Evolutionary conservation across 129 eudicot genomes (phyloP), one percentile per base, ranked within the genome.

Genomic region (Oenanthe sinensis): DNA sequence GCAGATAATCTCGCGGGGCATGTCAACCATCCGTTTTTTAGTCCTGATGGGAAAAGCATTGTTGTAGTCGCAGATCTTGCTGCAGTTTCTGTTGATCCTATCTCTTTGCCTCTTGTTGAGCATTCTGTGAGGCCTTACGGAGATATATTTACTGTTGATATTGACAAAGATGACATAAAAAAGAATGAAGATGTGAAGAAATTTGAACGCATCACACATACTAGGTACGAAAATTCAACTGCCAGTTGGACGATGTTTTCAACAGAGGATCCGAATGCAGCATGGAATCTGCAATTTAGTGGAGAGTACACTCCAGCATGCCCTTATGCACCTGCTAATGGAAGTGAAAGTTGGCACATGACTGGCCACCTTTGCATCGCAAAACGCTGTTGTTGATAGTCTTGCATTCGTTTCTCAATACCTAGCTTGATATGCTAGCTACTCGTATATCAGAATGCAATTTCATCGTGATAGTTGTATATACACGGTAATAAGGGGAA

Each of bases 181-280:
- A 30, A 65, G 0, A 65, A 65, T 30, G 40, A 69, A 37, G 6
- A 69, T 69, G 24, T 36, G 2, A 36, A 69, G 74, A 13, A 69
- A 0, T 69, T 69, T 17, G 8, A 69, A 30, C 74, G 45, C 43
- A 36, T 69, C n/a, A 69, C 74, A 16, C 74, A 69, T 69, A 3
- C 44, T 36, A 36, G 74, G 44, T 69, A 69, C 12, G 74, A 69
- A 24, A 69, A 69, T 69, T 1, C 44, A 17, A 37, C 45, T 69
- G 74, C 42, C 8, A 68, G 40, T 16, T 68, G 73, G 73, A 68
- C 73, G 10, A 68, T 28, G 73, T 68, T 68, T 15, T 42, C 76
- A 17, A 72, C 76, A 28, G n/a, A 44, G 76, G 76, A 72, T n/a
- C 76, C 76, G 4, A 72, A 72, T 16, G 76, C 76, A 72, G 17